Percentiles rank a stretch among this genome's conserved stretches.
These are phyloP conservation scores for Termitomyces sp. DNA, from an alignment of 768 basidiomycete genomes.

Conservation along the genomic window DNA sequence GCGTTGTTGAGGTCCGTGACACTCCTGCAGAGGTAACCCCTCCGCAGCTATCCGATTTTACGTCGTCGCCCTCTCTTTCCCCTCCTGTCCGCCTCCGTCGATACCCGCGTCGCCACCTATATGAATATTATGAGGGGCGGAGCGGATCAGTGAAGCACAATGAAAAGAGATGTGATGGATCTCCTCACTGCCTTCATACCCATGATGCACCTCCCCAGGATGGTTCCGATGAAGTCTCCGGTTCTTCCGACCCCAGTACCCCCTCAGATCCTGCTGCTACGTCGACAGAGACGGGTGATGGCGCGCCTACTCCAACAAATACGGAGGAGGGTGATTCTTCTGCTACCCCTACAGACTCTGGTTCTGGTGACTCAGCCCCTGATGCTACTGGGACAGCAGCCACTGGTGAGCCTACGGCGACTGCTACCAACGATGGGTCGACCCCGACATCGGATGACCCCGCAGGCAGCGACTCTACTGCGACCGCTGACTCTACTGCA, in stretches of 20 bases:
- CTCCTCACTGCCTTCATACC: neutral
- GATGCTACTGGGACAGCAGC: neutral
- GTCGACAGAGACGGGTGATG: neutral
- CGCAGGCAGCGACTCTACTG: neutral
- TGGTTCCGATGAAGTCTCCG: neutral
- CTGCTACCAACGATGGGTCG: neutral
- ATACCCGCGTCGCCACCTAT: slow-evolving; percentile 18
- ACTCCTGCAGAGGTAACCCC: slow-evolving; percentile 15
- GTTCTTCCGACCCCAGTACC: neutral
- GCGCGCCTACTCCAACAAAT: neutral
- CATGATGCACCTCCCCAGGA: neutral
- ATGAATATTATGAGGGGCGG: slow-evolving; percentile 32
- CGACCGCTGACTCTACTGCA: neutral
- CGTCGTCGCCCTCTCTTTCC: neutral
- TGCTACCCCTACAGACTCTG: neutral
- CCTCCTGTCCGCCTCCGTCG: slow-evolving; percentile 8
- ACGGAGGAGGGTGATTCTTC: neutral
- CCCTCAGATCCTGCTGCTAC: neutral
- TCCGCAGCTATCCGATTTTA: neutral
- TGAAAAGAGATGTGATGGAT: slow-evolving; percentile 11
- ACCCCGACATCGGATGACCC: neutral
- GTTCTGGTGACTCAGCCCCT: neutral
- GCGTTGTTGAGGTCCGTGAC: slow-evolving; percentile 28
- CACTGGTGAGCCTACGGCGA: neutral
- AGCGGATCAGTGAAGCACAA: neutral